A percentile compares a stretch with the other conserved stretches of the same genome.
These are phyloP conservation scores for Primulina huaijiensis DNA, from an alignment of 257 asterid genomes.

Conservation along the genomic window DNA sequence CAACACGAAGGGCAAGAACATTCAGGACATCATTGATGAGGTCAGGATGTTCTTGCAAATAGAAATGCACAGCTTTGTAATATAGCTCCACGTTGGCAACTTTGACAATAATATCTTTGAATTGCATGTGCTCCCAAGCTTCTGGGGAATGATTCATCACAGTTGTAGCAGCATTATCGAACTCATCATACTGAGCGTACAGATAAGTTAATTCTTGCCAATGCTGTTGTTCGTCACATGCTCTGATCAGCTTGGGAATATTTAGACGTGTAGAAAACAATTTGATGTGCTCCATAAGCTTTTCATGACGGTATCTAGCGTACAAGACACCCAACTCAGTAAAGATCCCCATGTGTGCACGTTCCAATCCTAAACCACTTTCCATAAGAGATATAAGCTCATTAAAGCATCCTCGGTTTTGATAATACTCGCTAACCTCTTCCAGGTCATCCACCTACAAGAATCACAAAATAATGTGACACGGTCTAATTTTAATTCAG, in stretches of 20 bases:
- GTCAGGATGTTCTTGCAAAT: constrained; percentile 98
- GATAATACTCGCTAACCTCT: constrained; percentile 96
- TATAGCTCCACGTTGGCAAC: constrained; percentile 97
- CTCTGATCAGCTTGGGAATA: constrained; percentile 96
- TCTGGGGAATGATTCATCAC: constrained; percentile 99
- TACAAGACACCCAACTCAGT: constrained; percentile 96
- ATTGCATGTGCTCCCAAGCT: constrained; percentile 99
- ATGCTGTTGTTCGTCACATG: constrained; percentile 99
- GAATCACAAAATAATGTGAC: constrained; percentile 20
- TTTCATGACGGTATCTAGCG: constrained; percentile 98
- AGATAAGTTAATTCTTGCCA: constrained; percentile 94
- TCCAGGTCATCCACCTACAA: constrained; percentile 96
- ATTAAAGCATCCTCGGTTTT: constrained; percentile 95
- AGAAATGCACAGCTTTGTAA: constrained; percentile 99
- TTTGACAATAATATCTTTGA: constrained; percentile 90
- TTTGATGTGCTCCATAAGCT: constrained; percentile 98
- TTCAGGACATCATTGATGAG: constrained; percentile 90
- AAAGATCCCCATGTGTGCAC: constrained; percentile 99
- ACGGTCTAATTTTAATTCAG: background rate
- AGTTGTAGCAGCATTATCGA: constrained; percentile 98
- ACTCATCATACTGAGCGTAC: constrained; percentile 93
- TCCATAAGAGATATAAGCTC: constrained; percentile 98
- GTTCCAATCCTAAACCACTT: constrained; percentile 98
- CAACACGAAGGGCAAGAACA: constrained; percentile 96
- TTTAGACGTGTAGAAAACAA: constrained; percentile 92